These are phyloP conservation scores for Pyrenophora graminea DNA, from an alignment of 2,329 filamentous ascomycete genomes.

Conservation along the genomic window DNA sequence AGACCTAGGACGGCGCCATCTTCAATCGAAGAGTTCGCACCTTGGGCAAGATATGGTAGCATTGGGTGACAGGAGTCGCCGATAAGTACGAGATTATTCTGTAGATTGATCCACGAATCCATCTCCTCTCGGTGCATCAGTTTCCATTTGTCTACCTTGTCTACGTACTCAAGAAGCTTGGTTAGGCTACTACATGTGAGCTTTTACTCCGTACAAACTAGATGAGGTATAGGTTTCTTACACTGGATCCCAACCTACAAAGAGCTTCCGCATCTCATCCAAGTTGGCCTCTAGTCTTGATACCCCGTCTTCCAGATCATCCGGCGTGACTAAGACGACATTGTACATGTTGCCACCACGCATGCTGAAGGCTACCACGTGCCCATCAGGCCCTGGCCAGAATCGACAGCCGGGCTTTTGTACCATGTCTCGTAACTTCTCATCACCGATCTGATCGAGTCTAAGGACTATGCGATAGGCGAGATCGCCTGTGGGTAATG, in stretches of 20 bases:
- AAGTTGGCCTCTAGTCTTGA: conserved; percentile 58
- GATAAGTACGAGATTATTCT: conserved; percentile 60
- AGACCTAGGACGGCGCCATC: conserved; percentile 69
- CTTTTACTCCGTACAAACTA: conserved; percentile 22
- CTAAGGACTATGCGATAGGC: conserved; percentile 66
- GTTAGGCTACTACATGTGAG: conserved; percentile 20
- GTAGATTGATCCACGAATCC: conserved; percentile 47
- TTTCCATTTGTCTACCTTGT: conserved; percentile 70
- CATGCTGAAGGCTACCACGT: conserved; percentile 67
- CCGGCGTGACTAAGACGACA: conserved; percentile 67
- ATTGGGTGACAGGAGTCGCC: conserved; percentile 44
- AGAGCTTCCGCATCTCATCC: conserved; percentile 64
- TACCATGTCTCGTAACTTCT: conserved; percentile 58
- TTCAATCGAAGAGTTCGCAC: conserved; percentile 69
- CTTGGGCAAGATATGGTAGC: conserved; percentile 42
- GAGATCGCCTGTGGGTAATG: conserved; percentile 63
- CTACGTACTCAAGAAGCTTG: conserved; percentile 50
- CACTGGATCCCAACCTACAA: conserved; percentile 68
- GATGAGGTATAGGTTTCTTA: conserved; percentile 45
- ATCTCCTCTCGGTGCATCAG: conserved; percentile 58
- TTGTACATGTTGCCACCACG: conserved; percentile 65
- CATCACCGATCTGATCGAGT: conserved; percentile 57
- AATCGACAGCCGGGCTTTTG: conserved; percentile 59
- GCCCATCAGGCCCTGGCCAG: conserved; percentile 66
- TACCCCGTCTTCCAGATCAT: conserved; percentile 62